Evolutionary conservation across 2,329 filamentous ascomycete species (phyloP).

Genomic region (Talaromyces albobiverticillius): DNA sequence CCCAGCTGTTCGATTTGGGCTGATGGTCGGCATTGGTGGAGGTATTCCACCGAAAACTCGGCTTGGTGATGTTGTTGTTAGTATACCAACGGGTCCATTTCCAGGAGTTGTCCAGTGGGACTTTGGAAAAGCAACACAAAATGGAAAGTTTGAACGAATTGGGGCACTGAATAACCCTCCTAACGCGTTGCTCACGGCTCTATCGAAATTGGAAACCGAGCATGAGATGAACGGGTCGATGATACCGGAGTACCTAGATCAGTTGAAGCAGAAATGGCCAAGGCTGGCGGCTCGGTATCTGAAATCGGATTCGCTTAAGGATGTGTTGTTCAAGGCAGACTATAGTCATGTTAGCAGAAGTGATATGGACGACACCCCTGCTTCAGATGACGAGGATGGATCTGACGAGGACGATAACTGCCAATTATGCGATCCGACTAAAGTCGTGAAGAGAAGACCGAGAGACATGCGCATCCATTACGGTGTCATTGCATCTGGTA

Average conservation of each 20-base stretch:
- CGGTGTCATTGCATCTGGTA: slow-evolving; percentile 15
- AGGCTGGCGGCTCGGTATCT: neutral
- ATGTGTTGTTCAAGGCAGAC: neutral
- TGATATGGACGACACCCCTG: neutral
- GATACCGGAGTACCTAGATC: neutral
- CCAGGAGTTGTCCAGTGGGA: slow-evolving; percentile 9
- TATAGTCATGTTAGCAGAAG: neutral
- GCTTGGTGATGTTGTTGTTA: slow-evolving; percentile 12
- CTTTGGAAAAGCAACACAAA: neutral
- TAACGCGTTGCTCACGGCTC: neutral
- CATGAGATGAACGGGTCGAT: neutral
- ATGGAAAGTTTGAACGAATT: neutral
- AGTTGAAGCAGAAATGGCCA: neutral
- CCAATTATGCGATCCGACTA: neutral
- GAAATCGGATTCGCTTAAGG: neutral
- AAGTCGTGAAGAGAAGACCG: neutral
- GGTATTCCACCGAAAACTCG: slow-evolving; percentile 13
- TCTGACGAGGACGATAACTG: neutral
- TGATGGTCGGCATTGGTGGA: slow-evolving; percentile 44
- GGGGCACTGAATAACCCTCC: slow-evolving; percentile 2
- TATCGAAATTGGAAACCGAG: neutral
- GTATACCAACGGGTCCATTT: neutral
- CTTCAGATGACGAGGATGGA: neutral
- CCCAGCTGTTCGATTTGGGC: slow-evolving; percentile 25
- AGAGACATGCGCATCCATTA: slow-evolving; percentile 9